Percentiles rank a stretch among this genome's conserved stretches.
These are phyloP conservation scores for Blastobotrys ciferrii DNA, from an alignment of 1,139 yeast species.

Conservation along the genomic window DNA sequence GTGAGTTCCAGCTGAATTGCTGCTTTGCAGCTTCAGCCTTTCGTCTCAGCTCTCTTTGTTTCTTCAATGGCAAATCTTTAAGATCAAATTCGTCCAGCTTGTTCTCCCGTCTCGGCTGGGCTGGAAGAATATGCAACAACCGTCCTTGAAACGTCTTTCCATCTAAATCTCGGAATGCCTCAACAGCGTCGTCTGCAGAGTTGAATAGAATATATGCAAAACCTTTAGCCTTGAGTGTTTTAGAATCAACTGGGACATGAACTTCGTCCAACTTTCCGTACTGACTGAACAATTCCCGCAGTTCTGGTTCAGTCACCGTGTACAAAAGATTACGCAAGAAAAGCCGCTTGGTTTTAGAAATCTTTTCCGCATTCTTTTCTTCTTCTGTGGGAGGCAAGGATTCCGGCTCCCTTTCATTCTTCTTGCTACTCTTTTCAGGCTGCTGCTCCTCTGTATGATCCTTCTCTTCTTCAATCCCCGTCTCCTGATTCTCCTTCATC, in stretches of 20 bases:
- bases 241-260: constrained; percentile 86
- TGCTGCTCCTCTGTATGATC: constrained; percentile 21
- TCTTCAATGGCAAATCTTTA: constrained; percentile 85
- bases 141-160: constrained; percentile 94
- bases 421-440: constrained; percentile 8
- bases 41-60: constrained; percentile 79
- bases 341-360: constrained; percentile 71
- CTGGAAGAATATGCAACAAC: constrained; percentile 84
- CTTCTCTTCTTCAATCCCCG: constrained; percentile 25
- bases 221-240: constrained; percentile 90
- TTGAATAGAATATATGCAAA: constrained; percentile 80
- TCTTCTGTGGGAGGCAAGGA: constrained; percentile 36
- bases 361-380: constrained; percentile 50
- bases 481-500: constrained; percentile 53
- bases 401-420: constrained; percentile 6
- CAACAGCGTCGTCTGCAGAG: constrained; percentile 66
- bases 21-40: constrained; percentile 80
- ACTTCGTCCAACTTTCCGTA: constrained; percentile 52
- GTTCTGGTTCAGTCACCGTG: constrained; percentile 77
- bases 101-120: constrained; percentile 67
- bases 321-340: constrained; percentile 86
- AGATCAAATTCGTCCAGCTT: constrained; percentile 89
- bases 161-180: constrained; percentile 72
- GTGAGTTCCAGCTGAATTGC: constrained; percentile 93
- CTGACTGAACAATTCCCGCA: constrained; percentile 52